Evolutionary conservation across 1,284 basidiomycete genomes (phyloP).

Genomic region (Sphaerobolus stellatus): DNA sequence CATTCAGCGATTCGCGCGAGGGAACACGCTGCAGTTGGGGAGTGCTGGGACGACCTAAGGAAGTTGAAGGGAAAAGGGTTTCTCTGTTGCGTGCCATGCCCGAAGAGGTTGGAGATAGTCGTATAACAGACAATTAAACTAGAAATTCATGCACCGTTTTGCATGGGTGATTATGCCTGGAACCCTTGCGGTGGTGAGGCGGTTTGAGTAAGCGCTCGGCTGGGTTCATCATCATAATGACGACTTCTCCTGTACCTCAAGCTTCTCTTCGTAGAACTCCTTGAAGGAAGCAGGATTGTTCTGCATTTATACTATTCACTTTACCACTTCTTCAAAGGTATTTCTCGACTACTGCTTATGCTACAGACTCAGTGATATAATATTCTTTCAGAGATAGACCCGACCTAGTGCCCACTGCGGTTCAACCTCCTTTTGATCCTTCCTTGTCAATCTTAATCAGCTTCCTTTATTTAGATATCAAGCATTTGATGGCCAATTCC

Average conservation of each 20-base stretch:
- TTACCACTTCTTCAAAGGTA: too few species aligned
- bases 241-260: not conserved
- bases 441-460: too few species aligned
- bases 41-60: conserved; percentile 51
- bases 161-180: not conserved
- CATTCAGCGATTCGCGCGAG: conserved; percentile 55
- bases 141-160: not conserved
- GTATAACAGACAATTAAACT: not conserved
- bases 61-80: conserved; percentile 47
- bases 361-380: too few species aligned
- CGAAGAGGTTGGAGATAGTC: not conserved
- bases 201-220: not conserved
- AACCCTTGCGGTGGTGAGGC: not conserved
- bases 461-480: too few species aligned
- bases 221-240: not conserved
- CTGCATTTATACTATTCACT: too few species aligned
- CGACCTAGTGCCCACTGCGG: too few species aligned
- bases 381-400: too few species aligned
- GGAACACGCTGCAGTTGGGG: conserved; percentile 43
- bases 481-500: too few species aligned
- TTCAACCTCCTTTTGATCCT: too few species aligned
- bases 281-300: too few species aligned
- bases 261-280: too few species aligned
- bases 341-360: too few species aligned
- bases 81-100: conserved; percentile 34